Evolutionary conservation across 192 early-diverging fungal genomes (phyloP), one percentile per base, ranked within the genome.

Genomic region (Backusella tarrabulga): DNA sequence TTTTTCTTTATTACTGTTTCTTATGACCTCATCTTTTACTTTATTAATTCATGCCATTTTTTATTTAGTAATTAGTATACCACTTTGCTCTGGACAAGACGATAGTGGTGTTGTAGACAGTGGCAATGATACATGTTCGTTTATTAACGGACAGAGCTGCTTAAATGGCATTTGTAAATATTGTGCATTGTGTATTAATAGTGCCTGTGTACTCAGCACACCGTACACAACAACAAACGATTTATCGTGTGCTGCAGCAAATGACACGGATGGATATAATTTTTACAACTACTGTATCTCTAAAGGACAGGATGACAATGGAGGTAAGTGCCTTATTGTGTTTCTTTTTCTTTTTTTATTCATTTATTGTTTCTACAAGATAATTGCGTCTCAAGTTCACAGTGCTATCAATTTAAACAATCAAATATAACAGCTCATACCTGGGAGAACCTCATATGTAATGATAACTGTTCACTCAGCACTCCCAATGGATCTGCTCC

Each of bases 261-360:
- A 70, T 36, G 52, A 9, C 7, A 46, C 71, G 5, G 54, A 69
- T 36, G n/a, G 50, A 23, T 77, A 77, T 21, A 46, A 50, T 14
- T 77, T 68, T 46, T 77, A 77, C 11, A 68, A 56, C 26, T 77
- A 77, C 41, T 77, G 76, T 77, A 21, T 77, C 14, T 77, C 76
- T 11, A 71, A 42, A 38, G 76, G 68, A 5, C 69, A 77, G 15
- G 68, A 71, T 40, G 70, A 71, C 17, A 26, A 68, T 40, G 76
- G 76, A 32, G 42, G 71, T 72, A 72, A 40, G 15, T 34, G 26
- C 14, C 26, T 23, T 60, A 60, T 8, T 29, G 32, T 32, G 32
- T 32, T 32, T 32, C 14, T 12, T 63, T 23, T 56, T 23, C 12
- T 54, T 54, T 54, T 21, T 23, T 54, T n/a, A 8, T 8, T 54